Evolutionary conservation across 1,284 basidiomycete genomes (phyloP).

Genomic region (Irpex rosettiformis): DNA sequence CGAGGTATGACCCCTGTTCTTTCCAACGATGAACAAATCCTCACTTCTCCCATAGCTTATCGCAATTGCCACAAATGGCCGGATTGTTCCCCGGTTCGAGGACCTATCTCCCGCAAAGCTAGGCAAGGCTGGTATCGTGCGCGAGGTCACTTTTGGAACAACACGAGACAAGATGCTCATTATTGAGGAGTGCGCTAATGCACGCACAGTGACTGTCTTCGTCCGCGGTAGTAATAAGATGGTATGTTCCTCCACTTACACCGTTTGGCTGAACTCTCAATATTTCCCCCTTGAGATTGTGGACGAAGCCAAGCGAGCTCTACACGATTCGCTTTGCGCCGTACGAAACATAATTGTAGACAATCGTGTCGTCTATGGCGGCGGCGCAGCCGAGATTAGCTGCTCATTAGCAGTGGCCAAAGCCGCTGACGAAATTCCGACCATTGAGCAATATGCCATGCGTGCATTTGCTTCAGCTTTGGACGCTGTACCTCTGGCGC

Average conservation of each 20-base stretch:
- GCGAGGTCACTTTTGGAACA: constrained; percentile 94
- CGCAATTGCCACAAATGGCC: constrained; percentile 97
- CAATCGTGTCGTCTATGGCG: constrained; percentile 97
- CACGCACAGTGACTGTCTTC: constrained; percentile 95
- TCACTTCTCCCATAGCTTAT: constrained; percentile 62
- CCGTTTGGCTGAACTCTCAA: neutral
- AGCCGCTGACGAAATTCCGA: constrained; percentile 94
- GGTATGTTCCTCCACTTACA: constrained; percentile 45
- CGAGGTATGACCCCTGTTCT: constrained; percentile 55
- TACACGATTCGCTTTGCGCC: constrained; percentile 97
- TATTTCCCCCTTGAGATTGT: constrained; percentile 66
- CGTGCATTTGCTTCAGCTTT: constrained; percentile 94
- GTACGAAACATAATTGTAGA: constrained; percentile 95
- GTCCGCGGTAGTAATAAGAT: constrained; percentile 99
- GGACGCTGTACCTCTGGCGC: constrained; percentile 89
- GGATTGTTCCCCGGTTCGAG: constrained; percentile 97
- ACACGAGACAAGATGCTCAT: constrained; percentile 99
- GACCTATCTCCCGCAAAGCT: constrained; percentile 91
- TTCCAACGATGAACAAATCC: neutral
- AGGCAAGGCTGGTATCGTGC: constrained; percentile 89
- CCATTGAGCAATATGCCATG: constrained; percentile 99
- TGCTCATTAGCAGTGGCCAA: constrained; percentile 91
- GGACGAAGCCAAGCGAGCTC: constrained; percentile 95
- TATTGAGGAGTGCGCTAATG: constrained; percentile 98
- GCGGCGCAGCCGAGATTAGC: constrained; percentile 96